Conservation (phyloP, 352 stramenopile genomes). For the Phytopythium cucurbitacearum region DNA sequence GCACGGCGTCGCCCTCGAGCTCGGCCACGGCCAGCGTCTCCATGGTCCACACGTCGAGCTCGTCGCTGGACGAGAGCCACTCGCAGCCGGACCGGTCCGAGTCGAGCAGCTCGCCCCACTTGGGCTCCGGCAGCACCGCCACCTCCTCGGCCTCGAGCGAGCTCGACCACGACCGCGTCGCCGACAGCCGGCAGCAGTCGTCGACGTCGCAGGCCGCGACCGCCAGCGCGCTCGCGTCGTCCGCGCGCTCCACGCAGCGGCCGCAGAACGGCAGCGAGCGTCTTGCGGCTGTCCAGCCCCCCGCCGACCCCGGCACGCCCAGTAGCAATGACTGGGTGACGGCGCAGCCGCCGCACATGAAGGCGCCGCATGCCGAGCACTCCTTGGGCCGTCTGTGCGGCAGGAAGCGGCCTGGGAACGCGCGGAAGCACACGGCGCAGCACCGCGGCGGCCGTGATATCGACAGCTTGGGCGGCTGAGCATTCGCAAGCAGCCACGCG, state of each 20-base stretch:
- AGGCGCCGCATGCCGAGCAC: background rate
- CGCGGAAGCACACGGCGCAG: conserved; percentile 26
- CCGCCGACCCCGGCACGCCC: background rate
- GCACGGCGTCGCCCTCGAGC: background rate
- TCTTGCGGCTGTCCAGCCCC: background rate
- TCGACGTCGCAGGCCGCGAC: conserved; percentile 15
- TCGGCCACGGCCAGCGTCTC: conserved; percentile 1
- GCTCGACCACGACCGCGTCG: too few relatives aligned
- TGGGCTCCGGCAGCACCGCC: too few relatives aligned
- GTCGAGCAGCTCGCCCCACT: too few relatives aligned
- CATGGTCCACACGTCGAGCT: conserved; percentile 1
- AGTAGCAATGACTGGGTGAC: background rate
- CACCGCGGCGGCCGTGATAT: conserved; percentile 14
- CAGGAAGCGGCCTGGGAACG: conserved; percentile 6
- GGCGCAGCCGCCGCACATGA: background rate
- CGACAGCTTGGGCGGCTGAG: conserved; percentile 16
- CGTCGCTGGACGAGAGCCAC: too few relatives aligned
- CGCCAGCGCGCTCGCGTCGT: conserved; percentile 19
- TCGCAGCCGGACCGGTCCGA: too few relatives aligned
- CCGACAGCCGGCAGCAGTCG: background rate
- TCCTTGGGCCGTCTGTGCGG: background rate
- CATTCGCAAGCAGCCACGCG: conserved; percentile 25
- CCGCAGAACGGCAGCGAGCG: conserved; percentile 24
- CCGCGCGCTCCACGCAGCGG: conserved; percentile 21
- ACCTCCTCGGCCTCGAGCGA: too few relatives aligned